Conservation (phyloP, 805 yeast genomes). For the Saturnispora halmiae region DNA sequence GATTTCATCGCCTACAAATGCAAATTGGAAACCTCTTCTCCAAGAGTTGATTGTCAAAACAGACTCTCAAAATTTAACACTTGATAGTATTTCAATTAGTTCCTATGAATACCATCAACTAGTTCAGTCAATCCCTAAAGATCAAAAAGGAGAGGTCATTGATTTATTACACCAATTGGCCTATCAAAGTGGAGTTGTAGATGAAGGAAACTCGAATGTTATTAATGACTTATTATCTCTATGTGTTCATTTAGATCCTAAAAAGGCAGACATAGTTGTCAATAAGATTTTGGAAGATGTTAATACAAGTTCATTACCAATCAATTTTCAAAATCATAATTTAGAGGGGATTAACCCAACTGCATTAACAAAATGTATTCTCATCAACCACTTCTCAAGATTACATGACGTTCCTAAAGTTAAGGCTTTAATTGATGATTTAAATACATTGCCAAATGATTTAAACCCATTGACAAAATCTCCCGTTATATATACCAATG, state of each 20-base stretch:
- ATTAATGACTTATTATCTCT: slow-evolving; percentile 31
- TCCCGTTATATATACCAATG: slow-evolving; percentile 41
- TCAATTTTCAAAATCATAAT: background rate
- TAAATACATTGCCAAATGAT: slow-evolving; percentile 11
- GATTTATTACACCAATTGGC: slow-evolving; percentile 32
- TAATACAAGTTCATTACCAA: slow-evolving; percentile 11
- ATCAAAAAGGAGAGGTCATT: slow-evolving; percentile 29
- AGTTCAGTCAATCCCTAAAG: slow-evolving; percentile 34
- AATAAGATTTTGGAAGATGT: slow-evolving; percentile 28
- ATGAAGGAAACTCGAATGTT: slow-evolving; percentile 25
- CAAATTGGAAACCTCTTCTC: slow-evolving; percentile 42
- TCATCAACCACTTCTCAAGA: slow-evolving; percentile 39
- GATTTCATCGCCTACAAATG: slow-evolving; percentile 32
- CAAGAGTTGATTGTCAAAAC: slow-evolving; percentile 23
- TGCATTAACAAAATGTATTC: slow-evolving; percentile 34
- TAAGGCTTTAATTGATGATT: slow-evolving; percentile 31
- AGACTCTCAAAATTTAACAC: slow-evolving; percentile 27
- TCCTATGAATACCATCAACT: slow-evolving; percentile 30
- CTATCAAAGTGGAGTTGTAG: slow-evolving; percentile 11
- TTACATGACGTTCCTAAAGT: slow-evolving; percentile 30
- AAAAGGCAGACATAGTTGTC: slow-evolving; percentile 22
- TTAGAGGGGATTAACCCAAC: slow-evolving; percentile 24
- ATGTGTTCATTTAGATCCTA: slow-evolving; percentile 17
- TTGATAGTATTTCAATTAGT: slow-evolving; percentile 14
- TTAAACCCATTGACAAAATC: slow-evolving; percentile 14